Conservation (phyloP, 2,329 filamentous ascomycete genomes). For the Claviceps sp. region DNA sequence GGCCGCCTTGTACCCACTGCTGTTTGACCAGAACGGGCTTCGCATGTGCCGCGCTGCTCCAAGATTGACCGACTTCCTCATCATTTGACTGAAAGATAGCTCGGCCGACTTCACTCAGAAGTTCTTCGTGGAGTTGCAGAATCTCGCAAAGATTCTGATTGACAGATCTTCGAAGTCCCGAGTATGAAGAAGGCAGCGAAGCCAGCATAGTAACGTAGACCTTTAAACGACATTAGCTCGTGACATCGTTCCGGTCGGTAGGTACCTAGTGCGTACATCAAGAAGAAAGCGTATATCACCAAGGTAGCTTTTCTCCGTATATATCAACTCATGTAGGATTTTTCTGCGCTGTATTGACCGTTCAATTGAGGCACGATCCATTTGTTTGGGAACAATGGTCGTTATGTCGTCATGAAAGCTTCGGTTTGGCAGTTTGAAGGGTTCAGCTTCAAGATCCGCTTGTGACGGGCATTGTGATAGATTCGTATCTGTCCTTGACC, state of each 20-base stretch:
- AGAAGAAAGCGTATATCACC: constrained; percentile 74
- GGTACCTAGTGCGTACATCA: constrained; percentile 44
- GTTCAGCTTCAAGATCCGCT: constrained; percentile 48
- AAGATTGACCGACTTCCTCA: constrained; percentile 31
- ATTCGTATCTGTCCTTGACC: constrained; percentile 39
- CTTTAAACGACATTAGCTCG: constrained; percentile 26
- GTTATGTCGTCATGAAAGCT: constrained; percentile 53
- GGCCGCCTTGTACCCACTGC: background rate
- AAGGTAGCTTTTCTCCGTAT: constrained; percentile 80
- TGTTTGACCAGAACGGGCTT: background rate
- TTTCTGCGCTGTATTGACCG: constrained; percentile 63
- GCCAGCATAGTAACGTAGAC: constrained; percentile 64
- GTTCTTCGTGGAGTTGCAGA: constrained; percentile 67
- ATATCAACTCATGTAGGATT: constrained; percentile 73
- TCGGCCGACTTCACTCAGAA: constrained; percentile 61
- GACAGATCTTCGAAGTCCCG: constrained; percentile 55
- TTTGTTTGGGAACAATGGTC: constrained; percentile 34
- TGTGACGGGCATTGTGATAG: constrained; percentile 42
- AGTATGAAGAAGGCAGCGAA: constrained; percentile 52
- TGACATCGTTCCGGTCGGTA: background rate
- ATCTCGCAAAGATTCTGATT: constrained; percentile 70
- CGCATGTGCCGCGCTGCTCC: constrained; percentile 31
- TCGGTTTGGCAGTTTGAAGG: constrained; percentile 45
- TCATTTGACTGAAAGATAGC: constrained; percentile 57
- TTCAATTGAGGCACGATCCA: constrained; percentile 57